A percentile compares a stretch with the other conserved stretches of the same genome.
Evolutionary conservation across 2,329 filamentous ascomycete genomes (phyloP).

Genomic region (Colletotrichum filicis): DNA sequence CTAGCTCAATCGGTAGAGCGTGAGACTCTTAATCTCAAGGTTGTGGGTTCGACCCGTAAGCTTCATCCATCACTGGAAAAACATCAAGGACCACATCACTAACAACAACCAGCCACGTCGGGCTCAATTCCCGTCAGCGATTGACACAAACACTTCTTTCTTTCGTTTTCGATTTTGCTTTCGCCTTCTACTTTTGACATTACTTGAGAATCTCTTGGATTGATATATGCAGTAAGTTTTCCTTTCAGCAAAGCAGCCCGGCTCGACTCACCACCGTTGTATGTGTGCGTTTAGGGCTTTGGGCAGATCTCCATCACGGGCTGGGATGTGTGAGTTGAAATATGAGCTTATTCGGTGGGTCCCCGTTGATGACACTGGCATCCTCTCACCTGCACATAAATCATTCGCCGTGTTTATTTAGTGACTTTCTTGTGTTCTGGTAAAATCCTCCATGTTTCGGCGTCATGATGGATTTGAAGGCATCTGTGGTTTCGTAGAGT

Average conservation of each 20-base stretch:
- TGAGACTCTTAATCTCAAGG: constrained; percentile 76
- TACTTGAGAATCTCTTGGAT: too few relatives aligned
- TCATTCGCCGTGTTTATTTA: not conserved
- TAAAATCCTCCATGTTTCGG: too few relatives aligned
- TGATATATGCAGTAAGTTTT: too few relatives aligned
- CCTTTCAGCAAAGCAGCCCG: not conserved
- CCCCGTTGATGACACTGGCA: too few relatives aligned
- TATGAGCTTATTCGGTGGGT: not conserved
- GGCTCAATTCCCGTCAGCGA: constrained; percentile 28
- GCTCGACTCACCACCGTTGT: not conserved
- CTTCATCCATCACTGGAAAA: not conserved
- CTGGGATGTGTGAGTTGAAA: not conserved
- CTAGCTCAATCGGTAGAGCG: constrained; percentile 80
- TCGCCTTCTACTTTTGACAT: not conserved
- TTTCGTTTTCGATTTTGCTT: not conserved
- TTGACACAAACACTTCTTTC: not conserved
- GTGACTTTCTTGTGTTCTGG: too few relatives aligned
- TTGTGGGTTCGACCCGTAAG: constrained; percentile 60
- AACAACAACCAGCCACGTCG: constrained; percentile 19
- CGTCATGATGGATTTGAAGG: too few relatives aligned
- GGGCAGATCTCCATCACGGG: not conserved
- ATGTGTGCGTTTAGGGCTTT: constrained; percentile 11
- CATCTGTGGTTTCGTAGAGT: not conserved
- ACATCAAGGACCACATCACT: not conserved
- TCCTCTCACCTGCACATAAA: not conserved